phyloP scores from a whole-genome alignment of 2,329 filamentous ascomycete species.

The Colletotrichum lindemuthianum region DNA sequence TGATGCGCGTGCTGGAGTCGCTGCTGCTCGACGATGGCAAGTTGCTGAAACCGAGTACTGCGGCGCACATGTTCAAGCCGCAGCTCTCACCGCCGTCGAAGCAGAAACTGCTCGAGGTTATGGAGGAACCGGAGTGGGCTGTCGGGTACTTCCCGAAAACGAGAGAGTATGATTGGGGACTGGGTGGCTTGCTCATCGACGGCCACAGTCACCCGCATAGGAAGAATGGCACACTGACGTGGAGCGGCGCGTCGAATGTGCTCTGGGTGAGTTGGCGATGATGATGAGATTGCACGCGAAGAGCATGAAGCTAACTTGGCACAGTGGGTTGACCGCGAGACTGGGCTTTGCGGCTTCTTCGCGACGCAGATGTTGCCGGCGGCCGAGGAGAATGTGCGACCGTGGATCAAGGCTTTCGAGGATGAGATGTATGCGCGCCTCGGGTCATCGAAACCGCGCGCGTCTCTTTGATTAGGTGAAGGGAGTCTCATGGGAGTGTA shows the following conservation, averaged over 20 bases:
- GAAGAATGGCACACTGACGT: conserved; percentile 51
- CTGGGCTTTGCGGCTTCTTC: conserved; percentile 53
- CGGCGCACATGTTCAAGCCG: conserved; percentile 57
- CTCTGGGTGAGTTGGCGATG: conserved; percentile 54
- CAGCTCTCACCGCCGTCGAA: conserved; percentile 48
- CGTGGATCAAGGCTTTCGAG: conserved; percentile 50
- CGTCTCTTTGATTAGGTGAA: background rate
- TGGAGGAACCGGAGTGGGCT: conserved; percentile 41
- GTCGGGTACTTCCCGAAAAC: conserved; percentile 45
- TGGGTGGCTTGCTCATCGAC: conserved; percentile 54
- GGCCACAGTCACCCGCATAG: conserved; percentile 49
- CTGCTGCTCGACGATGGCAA: conserved; percentile 60
- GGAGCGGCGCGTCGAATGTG: conserved; percentile 58
- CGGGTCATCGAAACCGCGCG: conserved; percentile 21
- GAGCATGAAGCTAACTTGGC: background rate
- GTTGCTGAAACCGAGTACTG: conserved; percentile 53
- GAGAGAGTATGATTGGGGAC: conserved; percentile 51
- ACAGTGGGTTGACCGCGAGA: conserved; percentile 46
- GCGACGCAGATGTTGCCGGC: conserved; percentile 54
- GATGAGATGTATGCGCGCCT: conserved; percentile 49
- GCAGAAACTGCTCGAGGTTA: conserved; percentile 40
- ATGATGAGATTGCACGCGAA: too few species aligned
- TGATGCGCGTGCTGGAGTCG: conserved; percentile 55
- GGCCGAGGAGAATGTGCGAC: conserved; percentile 48
- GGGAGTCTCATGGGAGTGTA: too few species aligned